Percentiles rank a stretch among this genome's conserved stretches.
Evolutionary conservation across 352 stramenopile species (phyloP).

Genomic region (Thalassiosira hispida): DNA sequence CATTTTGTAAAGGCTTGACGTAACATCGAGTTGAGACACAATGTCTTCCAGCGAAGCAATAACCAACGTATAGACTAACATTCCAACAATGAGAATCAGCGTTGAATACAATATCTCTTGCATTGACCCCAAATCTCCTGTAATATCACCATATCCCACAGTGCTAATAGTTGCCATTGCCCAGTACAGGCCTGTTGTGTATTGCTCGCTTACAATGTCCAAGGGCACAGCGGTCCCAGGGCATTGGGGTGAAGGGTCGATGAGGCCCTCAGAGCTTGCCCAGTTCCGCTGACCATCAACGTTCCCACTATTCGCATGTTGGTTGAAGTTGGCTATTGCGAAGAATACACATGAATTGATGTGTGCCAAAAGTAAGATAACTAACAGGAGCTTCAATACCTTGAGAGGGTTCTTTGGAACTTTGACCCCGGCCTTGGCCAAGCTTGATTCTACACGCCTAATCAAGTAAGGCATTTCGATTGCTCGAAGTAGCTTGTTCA

Average conservation of each 20-base stretch:
- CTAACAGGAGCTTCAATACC: slow-evolving; percentile 59
- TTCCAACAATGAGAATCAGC: slow-evolving; percentile 66
- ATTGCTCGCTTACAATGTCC: slow-evolving; percentile 41
- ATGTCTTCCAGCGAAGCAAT: slow-evolving; percentile 77
- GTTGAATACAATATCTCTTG: slow-evolving; percentile 69
- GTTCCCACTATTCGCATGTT: slow-evolving; percentile 43
- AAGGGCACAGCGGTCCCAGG: slow-evolving; percentile 39
- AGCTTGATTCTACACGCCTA: slow-evolving; percentile 50
- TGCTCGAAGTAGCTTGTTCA: slow-evolving; percentile 63
- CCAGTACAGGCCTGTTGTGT: slow-evolving; percentile 70
- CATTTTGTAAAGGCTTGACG: slow-evolving; percentile 67
- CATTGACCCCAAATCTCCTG: slow-evolving; percentile 44
- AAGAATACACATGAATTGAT: slow-evolving; percentile 72
- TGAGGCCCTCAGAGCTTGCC: slow-evolving; percentile 44
- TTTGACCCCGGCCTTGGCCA: slow-evolving; percentile 51
- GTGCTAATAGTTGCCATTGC: slow-evolving; percentile 73
- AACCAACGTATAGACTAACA: slow-evolving; percentile 69
- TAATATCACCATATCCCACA: slow-evolving; percentile 73
- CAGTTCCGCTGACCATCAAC: slow-evolving; percentile 44
- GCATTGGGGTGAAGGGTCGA: slow-evolving; percentile 30
- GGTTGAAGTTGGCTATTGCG: slow-evolving; percentile 64
- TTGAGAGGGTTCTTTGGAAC: slow-evolving; percentile 65
- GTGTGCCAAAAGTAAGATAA: slow-evolving; percentile 64
- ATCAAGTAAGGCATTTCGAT: slow-evolving; percentile 59
- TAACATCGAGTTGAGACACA: slow-evolving; percentile 75